Conservation (phyloP, 2,329 filamentous ascomycete species). For the Dactylellina sp. region DNA sequence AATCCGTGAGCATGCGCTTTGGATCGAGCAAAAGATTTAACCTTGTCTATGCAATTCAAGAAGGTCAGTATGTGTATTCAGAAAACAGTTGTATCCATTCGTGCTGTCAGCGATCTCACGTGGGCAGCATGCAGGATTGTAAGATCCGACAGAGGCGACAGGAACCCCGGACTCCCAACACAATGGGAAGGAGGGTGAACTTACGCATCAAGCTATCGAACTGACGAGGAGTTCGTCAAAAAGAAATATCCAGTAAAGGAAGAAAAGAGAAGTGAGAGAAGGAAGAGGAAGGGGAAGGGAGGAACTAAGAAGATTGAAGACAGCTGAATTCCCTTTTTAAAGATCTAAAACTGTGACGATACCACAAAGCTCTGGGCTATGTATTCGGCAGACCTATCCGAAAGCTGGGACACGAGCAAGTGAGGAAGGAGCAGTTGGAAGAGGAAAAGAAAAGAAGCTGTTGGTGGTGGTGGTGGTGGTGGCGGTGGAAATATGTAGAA, state of each 20-base stretch:
- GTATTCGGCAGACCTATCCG: slow-evolving; percentile 30
- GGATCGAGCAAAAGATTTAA: slow-evolving; percentile 58
- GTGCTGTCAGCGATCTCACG: too few species aligned
- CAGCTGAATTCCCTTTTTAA: slow-evolving; percentile 17
- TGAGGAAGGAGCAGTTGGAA: too few species aligned
- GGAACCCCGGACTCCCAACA: neutral
- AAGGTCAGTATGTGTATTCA: slow-evolving; percentile 3
- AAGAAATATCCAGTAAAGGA: slow-evolving; percentile 35
- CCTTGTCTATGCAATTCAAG: slow-evolving; percentile 41
- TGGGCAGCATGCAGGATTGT: slow-evolving; percentile 6
- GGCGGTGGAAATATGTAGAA: slow-evolving; percentile 4
- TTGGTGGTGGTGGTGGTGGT: too few species aligned
- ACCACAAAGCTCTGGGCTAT: slow-evolving; percentile 12
- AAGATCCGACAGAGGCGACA: slow-evolving; percentile 34
- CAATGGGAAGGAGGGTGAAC: slow-evolving; percentile 10
- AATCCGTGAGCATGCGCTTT: slow-evolving; percentile 58
- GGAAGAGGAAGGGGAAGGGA: neutral
- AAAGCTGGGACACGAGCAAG: neutral
- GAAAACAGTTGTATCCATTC: too few species aligned
- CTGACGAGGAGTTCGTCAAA: slow-evolving; percentile 57
- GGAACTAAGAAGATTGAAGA: too few species aligned
- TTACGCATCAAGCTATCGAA: slow-evolving; percentile 57
- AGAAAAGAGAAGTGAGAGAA: slow-evolving; percentile 19
- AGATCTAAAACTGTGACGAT: too few species aligned
- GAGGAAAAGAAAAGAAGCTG: slow-evolving; percentile 6